Evolutionary conservation across 148 eudicot genomes (phyloP), one percentile per base, ranked within the genome.

Genomic region (Chenopodium formosanum): DNA sequence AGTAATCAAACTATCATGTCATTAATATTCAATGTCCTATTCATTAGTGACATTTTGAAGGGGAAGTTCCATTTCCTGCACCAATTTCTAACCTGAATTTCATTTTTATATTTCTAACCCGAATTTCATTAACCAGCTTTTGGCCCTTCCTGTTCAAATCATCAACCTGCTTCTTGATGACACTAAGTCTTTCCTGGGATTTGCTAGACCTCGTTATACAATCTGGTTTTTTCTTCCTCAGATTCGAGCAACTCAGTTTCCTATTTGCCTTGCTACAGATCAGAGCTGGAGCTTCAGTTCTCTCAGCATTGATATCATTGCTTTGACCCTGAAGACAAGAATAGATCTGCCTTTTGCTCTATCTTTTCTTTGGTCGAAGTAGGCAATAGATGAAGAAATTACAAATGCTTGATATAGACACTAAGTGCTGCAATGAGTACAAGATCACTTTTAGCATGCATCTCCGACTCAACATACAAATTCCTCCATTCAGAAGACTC

Each of bases 171-270:
- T 84, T 90, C 80, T 68, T 96, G 25, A 86, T 77, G 37, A 60
- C 68, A 31, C 83, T 83, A 22, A 92, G 92, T 71, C 82, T 94
- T 86, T 91, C 94, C 44, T 69, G 85, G 19, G 85, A 84, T 81
- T 81, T 87, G 87, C 44, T 90, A 23, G 23, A 23, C 23, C 23
- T 23, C 23, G 23, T 84, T 82, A 44, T 94, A 95, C 47, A 90
- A 80, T 85, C 90, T 92, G n/a, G 90, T 91, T 81, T 89, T 96
- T 87, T 94, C 95, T 89, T 96, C 99, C 84, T 92, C 95, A 4
- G 89, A 88, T 74, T 91, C 92, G 74, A 96, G 90, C 85, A 96
- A 85, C 23, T 94, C 98, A 25, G 93, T 89, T 23, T 23, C 23
- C 23, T 23, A 23, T 23, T 23, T 60, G 99, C 98, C 84, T 92